Base-by-base conservation (phyloP, 306 rosid species). In the Nissolia schottii region DNA sequence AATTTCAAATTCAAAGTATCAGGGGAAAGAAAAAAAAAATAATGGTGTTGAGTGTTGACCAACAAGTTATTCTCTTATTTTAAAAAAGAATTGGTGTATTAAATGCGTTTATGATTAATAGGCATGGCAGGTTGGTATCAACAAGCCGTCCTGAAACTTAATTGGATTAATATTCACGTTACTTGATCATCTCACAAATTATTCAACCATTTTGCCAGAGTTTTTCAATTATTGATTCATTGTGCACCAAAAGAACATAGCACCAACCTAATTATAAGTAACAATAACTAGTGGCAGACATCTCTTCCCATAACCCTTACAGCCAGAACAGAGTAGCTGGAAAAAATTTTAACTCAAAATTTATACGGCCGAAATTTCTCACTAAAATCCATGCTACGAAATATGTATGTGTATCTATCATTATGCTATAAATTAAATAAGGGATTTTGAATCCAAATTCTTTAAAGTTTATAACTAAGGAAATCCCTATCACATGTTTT, bases 41-140 rank as follows among this genome's bases (percentile, higher is more conserved):
- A 45, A 45, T 45, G 0, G 58, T 50, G 41, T 45, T 16, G 51
- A n/a, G 27, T 12, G 79, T 79, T 76, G 79, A 66, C 84, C 15
- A 2, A 27, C 48, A 54, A 46, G n/a, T n/a, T n/a, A 37, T 20
- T 38, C 49, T 29, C 15, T 23, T 40, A 24, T 34, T 54, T 23
- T 56, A 62, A 49, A 24, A 71, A 43, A 45, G 19, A 14, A 45
- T 14, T 45, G 15, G 51, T n/a, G 20, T n/a, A 45, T 15, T 14
- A 45, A 19, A n/a, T n/a, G 51, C 7, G n/a, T 45, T 45, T 14
- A 45, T 14, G 28, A 66, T 37, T n/a, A n/a, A 14, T 14, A 45
- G 20, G 20, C 19, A 45, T 41, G 49, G 49, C 3, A 37, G 38
- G 13, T 59, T 34, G 64, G 20, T 49, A 29, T 75, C 41, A 73